Evolutionary conservation across 306 rosid species (phyloP).

Genomic region (Rosa multiflora): DNA sequence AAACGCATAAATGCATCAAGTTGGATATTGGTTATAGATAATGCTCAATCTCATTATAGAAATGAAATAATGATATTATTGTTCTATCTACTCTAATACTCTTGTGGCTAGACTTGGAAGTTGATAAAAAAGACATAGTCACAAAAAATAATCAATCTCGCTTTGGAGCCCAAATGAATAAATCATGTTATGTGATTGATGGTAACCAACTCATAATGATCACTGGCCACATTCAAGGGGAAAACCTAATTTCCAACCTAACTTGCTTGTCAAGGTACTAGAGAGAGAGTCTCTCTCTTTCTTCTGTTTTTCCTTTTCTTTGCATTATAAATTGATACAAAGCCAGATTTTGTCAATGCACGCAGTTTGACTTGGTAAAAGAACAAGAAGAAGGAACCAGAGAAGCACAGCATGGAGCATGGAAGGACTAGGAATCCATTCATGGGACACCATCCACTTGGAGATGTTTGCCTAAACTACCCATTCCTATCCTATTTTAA

Average conservation of each 20-base stretch:
- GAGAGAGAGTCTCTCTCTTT: not conserved
- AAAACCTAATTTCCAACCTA: not conserved
- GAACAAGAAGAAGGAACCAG: not conserved
- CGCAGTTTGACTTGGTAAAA: slow-evolving; percentile 27
- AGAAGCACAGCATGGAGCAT: slow-evolving; percentile 12
- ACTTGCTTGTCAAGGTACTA: not conserved
- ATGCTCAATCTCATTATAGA: too few relatives aligned
- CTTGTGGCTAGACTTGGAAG: not conserved
- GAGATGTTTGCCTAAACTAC: not conserved
- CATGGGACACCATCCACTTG: slow-evolving; percentile 29
- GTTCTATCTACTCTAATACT: too few relatives aligned
- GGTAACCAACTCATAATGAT: not conserved
- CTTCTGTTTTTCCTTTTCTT: not conserved
- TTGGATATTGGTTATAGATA: too few relatives aligned
- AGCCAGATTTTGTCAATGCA: not conserved
- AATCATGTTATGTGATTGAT: not conserved
- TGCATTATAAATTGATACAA: not conserved
- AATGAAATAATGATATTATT: too few relatives aligned
- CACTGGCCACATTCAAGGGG: not conserved
- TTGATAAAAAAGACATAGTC: not conserved
- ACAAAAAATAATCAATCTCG: not conserved
- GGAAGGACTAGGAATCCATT: slow-evolving; percentile 8
- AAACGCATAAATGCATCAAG: too few relatives aligned
- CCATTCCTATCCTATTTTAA: slow-evolving; percentile 15
- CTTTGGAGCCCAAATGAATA: not conserved